Evolutionary conservation across 495 filamentous ascomycete species (phyloP).

Genomic region (Polyplosphaeria fusca): DNA sequence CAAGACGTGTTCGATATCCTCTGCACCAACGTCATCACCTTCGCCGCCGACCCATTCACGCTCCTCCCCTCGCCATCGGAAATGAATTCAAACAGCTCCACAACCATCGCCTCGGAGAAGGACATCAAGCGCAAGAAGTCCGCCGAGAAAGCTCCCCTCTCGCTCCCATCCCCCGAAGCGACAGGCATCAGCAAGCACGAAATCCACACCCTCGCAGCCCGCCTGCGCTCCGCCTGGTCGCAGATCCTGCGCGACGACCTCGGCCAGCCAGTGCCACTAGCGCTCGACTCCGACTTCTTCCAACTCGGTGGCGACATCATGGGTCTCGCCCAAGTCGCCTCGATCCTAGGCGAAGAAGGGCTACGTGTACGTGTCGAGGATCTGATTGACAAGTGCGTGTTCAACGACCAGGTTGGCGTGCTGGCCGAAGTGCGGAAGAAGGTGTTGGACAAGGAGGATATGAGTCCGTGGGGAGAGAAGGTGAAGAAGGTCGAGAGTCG

Average conservation of each 20-base stretch:
- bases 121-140: constrained; percentile 23
- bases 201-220: constrained; percentile 48
- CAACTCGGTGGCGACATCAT: constrained; percentile 54
- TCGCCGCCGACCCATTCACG: constrained; percentile 47
- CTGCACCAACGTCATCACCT: constrained; percentile 47
- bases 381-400: constrained; percentile 49
- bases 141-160: constrained; percentile 12
- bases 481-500: constrained; percentile 1
- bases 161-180: not conserved
- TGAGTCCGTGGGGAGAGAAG: constrained; percentile 27
- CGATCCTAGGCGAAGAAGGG: constrained; percentile 51
- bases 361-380: constrained; percentile 51
- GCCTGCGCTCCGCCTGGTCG: constrained; percentile 51
- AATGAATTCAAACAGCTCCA: constrained; percentile 36
- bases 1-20: constrained; percentile 50
- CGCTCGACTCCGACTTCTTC: constrained; percentile 53
- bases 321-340: constrained; percentile 49
- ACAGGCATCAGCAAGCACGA: constrained; percentile 46
- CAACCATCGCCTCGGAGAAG: constrained; percentile 32
- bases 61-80: constrained; percentile 45
- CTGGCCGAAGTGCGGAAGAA: constrained; percentile 32
- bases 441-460: constrained; percentile 19
- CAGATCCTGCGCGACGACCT: constrained; percentile 46
- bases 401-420: constrained; percentile 51
- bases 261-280: constrained; percentile 36